Percentiles rank a stretch among this genome's conserved stretches.
Evolutionary conservation across 139 green algal genomes (phyloP).

Genomic region (Chlorella sp.): DNA sequence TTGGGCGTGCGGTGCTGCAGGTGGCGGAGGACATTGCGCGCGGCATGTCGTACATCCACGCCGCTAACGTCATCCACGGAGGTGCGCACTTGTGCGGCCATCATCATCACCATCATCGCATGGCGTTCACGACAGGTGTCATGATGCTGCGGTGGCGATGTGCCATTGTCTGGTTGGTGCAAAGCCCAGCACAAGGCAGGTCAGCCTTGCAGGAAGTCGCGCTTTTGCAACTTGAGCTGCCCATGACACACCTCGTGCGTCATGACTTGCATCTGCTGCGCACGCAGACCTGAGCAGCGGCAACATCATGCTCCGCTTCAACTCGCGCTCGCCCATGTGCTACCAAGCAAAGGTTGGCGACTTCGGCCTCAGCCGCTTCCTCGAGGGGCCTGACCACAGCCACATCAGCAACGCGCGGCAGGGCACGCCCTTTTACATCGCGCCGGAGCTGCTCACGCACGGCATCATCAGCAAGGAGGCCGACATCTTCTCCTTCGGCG

Average conservation of each 20-base stretch:
- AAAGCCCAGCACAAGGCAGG: too few species aligned
- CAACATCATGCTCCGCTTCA: conserved; percentile 19
- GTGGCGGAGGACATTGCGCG: conserved; percentile 5
- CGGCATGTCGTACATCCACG: conserved; percentile 14
- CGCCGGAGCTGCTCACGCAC: conserved; percentile 3
- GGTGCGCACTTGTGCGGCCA: neutral
- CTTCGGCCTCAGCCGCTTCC: conserved; percentile 22
- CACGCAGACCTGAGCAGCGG: conserved; percentile 8
- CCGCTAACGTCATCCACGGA: conserved; percentile 8
- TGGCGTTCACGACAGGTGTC: too few species aligned
- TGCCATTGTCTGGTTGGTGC: too few species aligned
- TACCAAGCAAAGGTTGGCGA: conserved; percentile 22
- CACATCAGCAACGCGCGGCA: conserved; percentile 28
- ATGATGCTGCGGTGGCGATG: too few species aligned
- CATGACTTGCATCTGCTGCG: neutral
- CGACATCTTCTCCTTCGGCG: conserved; percentile 5
- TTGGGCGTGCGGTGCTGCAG: too few species aligned
- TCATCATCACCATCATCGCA: too few species aligned
- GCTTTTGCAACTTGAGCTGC: too few species aligned
- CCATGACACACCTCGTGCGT: too few species aligned
- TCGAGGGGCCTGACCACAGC: conserved; percentile 6
- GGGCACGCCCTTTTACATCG: conserved; percentile 28
- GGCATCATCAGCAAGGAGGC: conserved; percentile 12
- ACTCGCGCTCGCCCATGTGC: neutral
- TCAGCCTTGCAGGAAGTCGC: too few species aligned